Conservation (phyloP, 2,329 filamentous ascomycete species). For the Xylariaceae sp. region DNA sequence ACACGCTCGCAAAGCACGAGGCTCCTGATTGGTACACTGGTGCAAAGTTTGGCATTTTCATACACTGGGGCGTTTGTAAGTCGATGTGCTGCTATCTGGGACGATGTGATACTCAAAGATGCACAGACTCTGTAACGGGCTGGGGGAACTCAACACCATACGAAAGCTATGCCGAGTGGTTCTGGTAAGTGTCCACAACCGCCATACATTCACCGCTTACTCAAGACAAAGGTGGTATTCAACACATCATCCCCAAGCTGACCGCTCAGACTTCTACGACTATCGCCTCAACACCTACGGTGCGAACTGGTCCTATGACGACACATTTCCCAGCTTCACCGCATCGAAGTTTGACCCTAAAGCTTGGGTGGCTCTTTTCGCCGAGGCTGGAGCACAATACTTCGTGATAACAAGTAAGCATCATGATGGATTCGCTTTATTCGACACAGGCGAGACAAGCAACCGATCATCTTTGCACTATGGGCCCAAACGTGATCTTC, state of each 20-base stretch:
- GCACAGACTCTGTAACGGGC: conserved; percentile 42
- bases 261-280: conserved; percentile 43
- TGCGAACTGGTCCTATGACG: conserved; percentile 51
- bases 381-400: conserved; percentile 39
- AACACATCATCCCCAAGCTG: conserved; percentile 39
- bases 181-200: conserved; percentile 43
- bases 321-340: conserved; percentile 54
- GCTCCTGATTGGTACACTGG: conserved; percentile 53
- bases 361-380: conserved; percentile 39
- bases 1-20: conserved; percentile 38
- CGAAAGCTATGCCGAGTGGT: conserved; percentile 45
- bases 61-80: conserved; percentile 56
- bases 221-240: conserved; percentile 26
- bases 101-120: too few relatives aligned
- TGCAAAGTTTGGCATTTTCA: conserved; percentile 59
- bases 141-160: conserved; percentile 47
- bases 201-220: not conserved
- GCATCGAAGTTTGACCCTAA: conserved; percentile 48
- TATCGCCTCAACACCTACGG: conserved; percentile 53
- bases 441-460: conserved; percentile 38
- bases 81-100: too few relatives aligned
- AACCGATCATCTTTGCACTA: conserved; percentile 42
- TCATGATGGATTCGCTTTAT: conserved; percentile 47
- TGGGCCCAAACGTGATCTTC: conserved; percentile 39
- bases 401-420: conserved; percentile 48